Evolutionary conservation across 768 basidiomycete species (phyloP), one percentile per base, ranked within the genome.

Genomic region (Russula dissimulans): DNA sequence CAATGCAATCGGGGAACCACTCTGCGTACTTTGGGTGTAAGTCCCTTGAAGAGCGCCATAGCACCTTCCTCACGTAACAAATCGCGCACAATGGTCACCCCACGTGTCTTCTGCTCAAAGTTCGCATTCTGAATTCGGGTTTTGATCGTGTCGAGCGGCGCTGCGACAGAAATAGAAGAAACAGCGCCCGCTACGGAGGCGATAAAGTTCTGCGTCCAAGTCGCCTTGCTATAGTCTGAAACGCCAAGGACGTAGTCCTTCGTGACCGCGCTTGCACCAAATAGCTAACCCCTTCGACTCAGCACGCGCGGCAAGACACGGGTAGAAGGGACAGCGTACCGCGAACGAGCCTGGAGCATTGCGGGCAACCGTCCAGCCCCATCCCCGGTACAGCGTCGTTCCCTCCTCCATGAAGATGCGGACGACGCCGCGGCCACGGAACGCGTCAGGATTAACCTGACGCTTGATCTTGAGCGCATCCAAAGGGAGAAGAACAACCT

Each of bases 401-500:
- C 94, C 92, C 71, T 98, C 95, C 66, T 99, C 95, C 70, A 83
- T 73, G 72, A 99, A 83, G 67, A 99, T 92, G 56, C 88, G 87
- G 57, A 97, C 64, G 66, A 94, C 80, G 18, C 94, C 93, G 29
- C 95, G 90, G 41, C 94, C 94, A 39, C 91, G 89, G 83, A 99
- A 93, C 1, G 95, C 95, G 68, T 97, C 97, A 1, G 95, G 95
- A 76, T 99, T 99, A 57, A 89, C 91, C 77, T 99, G 95, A 54
- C 94, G 87, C 77, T 97, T 97, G 74, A 99, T 98, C 76, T 99
- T 99, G 71, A 99, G 85, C 26, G 84, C 95, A 70, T 99, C 95
- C 5, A 98, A 81, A 3, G 95, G 95, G 39, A 99, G 83, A n/a
- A 99, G 85, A 38, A 95, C 84, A 63, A 98, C 95, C 83, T 99